Evolutionary conservation across 495 filamentous ascomycete species (phyloP), one percentile per base, ranked within the genome.

Genomic region (Penicillium subrubescens): DNA sequence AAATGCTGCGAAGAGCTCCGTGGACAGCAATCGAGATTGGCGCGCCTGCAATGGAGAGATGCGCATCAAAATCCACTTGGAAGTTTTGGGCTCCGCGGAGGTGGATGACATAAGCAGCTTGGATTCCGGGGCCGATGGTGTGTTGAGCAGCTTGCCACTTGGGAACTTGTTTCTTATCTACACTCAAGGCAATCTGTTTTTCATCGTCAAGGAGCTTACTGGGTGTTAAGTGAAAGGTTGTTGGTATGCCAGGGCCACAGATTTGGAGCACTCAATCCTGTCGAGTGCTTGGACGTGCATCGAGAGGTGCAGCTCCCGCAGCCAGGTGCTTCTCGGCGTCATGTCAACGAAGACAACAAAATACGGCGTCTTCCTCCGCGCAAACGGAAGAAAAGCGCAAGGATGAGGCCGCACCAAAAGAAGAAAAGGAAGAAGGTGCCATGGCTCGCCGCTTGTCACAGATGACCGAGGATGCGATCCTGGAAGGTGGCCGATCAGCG

Each of bases 381-480:
- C 69, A 75, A 15, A 15, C 57, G 15, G 43, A 71, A 5, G 51
- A 67, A 5, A 55, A 71, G 12, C 43, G 68, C n/a, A 59, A 69
- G 17, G 12, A 14, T 6, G 51, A 58, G 10, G 21, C 59, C 21
- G 21, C 48, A 4, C 21, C 67, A 31, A 59, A 79, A 53, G 61
- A 75, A 6, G 62, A 67, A 2, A 54, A 76, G 54, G 66, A 71
- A 27, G 64, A 78, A 59, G 87, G 91, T 3, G 85, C 92, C 21
- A 90, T 97, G 90, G 82, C 87, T 4, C 82, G 89, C 37, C 86
- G 92, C 27, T 82, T 97, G 31, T 80, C 87, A 46, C 83, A 92
- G 72, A 91, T 95, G 73, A 94, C 90, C 33, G 92, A 96, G 73
- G 89, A 95, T 57, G 84, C 83, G 7, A 78, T 97, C 27, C 79